A percentile compares a stretch with the other conserved stretches of the same genome.
phyloP scores from a whole-genome alignment of 2,329 filamentous ascomycete species.

The Colletotrichum brevisporum region DNA sequence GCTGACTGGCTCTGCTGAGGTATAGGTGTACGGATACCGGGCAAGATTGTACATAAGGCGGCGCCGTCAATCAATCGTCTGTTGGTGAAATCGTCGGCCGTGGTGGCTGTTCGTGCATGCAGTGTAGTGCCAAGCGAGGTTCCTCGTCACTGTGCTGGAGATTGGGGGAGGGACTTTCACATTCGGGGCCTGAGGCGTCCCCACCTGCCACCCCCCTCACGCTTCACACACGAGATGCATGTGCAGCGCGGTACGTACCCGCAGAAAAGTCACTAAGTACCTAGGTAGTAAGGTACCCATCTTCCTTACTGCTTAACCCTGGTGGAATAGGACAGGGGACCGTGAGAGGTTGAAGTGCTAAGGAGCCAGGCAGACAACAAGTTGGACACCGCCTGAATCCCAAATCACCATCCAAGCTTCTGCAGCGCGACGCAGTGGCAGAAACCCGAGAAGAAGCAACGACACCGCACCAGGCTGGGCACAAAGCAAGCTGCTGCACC shows the following conservation, averaged over 20 bases:
- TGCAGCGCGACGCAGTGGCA: constrained; percentile 1
- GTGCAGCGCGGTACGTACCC: constrained; percentile 4
- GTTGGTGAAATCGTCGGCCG: background rate
- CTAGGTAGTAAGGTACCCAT: background rate
- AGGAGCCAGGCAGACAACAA: constrained; percentile 4
- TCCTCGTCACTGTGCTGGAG: constrained; percentile 19
- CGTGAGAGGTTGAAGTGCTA: background rate
- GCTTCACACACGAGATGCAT: constrained; percentile 23
- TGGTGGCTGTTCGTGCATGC: constrained; percentile 20
- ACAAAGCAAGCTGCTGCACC: constrained; percentile 20
- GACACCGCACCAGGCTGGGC: background rate
- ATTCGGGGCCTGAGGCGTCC: constrained; percentile 27
- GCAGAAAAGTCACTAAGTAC: no score
- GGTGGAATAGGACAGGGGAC: background rate
- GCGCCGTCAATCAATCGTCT: background rate
- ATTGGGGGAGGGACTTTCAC: constrained; percentile 4
- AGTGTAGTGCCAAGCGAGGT: constrained; percentile 12
- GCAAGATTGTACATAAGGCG: no score
- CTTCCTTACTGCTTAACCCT: background rate
- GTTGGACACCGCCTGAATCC: background rate
- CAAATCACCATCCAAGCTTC: constrained; percentile 20
- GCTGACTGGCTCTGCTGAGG: no score
- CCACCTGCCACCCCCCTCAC: constrained; percentile 5
- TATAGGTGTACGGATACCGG: no score
- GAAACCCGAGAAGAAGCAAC: constrained; percentile 1